Evolutionary conservation across 129 eudicot genomes (phyloP).

Genomic region (Ambrosia artemisiifolia): DNA sequence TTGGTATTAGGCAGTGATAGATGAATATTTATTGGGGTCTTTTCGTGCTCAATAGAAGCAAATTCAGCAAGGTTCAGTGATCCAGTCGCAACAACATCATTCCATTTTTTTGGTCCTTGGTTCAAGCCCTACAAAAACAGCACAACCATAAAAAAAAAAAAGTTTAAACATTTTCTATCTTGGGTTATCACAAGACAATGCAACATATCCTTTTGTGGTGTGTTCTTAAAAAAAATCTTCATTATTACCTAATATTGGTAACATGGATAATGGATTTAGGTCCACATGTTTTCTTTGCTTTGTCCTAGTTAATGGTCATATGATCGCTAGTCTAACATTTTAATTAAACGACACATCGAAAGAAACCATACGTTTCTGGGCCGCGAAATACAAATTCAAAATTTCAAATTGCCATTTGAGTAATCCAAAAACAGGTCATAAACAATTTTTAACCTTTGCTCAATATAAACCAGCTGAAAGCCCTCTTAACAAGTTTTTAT

Average conservation of each 20-base stretch:
- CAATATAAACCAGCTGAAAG: too few species aligned
- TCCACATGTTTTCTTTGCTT: too few species aligned
- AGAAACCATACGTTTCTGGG: too few species aligned
- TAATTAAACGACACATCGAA: too few species aligned
- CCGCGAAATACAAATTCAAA: too few species aligned
- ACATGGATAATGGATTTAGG: too few species aligned
- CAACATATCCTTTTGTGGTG: neutral
- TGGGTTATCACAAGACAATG: neutral
- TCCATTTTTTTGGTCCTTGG: constrained; percentile 34
- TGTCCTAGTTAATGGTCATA: too few species aligned
- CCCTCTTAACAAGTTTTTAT: neutral
- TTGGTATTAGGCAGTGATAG: constrained; percentile 29
- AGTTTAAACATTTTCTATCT: neutral
- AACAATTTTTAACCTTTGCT: too few species aligned
- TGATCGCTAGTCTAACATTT: too few species aligned
- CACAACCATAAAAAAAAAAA: constrained; percentile 6
- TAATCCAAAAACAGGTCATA: too few species aligned
- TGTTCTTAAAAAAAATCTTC: neutral
- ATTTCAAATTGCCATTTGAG: too few species aligned
- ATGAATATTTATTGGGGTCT: constrained; percentile 45
- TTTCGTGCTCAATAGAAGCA: constrained; percentile 39
- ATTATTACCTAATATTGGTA: too few species aligned
- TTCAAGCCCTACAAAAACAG: constrained; percentile 35
- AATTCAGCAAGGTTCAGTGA: constrained; percentile 62
- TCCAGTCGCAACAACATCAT: constrained; percentile 42